Evolutionary conservation across 2,329 filamentous ascomycete genomes (phyloP), one percentile per base, ranked within the genome.

Genomic region (Diaporthe helianthi): DNA sequence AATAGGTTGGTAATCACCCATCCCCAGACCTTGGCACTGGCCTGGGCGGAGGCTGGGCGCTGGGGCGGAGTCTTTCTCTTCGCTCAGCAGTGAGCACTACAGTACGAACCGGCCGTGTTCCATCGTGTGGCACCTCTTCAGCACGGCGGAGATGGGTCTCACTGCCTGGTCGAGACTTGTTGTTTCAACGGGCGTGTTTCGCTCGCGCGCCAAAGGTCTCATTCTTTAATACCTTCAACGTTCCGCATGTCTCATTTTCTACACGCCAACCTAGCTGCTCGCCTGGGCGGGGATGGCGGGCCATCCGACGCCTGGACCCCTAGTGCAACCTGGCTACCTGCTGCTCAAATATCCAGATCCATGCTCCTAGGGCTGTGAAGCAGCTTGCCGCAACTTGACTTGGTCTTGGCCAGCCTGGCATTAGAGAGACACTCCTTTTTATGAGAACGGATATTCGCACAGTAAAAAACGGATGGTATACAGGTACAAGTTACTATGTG

Each of bases 41-140:
- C 10, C 41, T 63, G 26, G 58, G 44, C 58, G 29, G 58, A 36
- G 15, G 58, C 58, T 63, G 58, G 58, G 58, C 55, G 38, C 24
- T 61, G 22, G 54, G 36, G 38, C 24, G 38, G 31, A 38, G 19
- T 8, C 7, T 61, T 31, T 13, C 46, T 31, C 38, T 61, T 61
- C 24, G n/a, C n/a, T n/a, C n/a, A n/a, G n/a, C n/a, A n/a, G n/a
- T n/a, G n/a, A 61, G 3, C 17, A 61, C 29, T 29, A 47, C 26
- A 41, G 58, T 61, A 29, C 41, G 36, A 36, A 29, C 58, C 58
- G 29, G n/a, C 31, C 29, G 4, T 49, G 58, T 63, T 49, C 29
- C 58, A 61, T 61, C 58, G 41, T 47, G 58, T 61, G 44, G 24
- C 44, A 24, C n/a, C 41, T 61, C 58, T 47, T 41, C 41, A 41